Conservation (phyloP, 345 rosid genomes). For the Sapria himalayana region DNA sequence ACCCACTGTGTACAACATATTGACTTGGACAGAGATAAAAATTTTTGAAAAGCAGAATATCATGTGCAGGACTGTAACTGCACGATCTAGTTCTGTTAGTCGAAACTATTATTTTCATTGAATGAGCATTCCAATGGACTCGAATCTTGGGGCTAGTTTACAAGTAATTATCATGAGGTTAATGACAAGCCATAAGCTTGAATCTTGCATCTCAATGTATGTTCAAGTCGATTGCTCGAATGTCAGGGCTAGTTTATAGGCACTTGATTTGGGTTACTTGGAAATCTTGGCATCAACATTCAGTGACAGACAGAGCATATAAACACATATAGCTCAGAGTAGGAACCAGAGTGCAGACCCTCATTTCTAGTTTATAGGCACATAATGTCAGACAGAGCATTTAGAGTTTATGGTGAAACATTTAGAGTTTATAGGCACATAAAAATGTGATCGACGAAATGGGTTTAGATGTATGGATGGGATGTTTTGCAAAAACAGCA, state of each 20-base stretch:
- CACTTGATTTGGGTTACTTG: constrained; percentile 80
- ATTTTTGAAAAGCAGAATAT: too few relatives aligned
- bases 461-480: constrained; percentile 81
- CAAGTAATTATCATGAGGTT: constrained; percentile 83
- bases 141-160: too few relatives aligned
- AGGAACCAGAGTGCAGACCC: too few relatives aligned
- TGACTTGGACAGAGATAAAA: too few relatives aligned
- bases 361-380: too few relatives aligned
- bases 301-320: constrained; percentile 78
- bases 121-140: too few relatives aligned
- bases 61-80: too few relatives aligned
- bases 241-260: constrained; percentile 82
- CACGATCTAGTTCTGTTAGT: too few relatives aligned
- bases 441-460: constrained; percentile 81
- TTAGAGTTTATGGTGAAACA: too few relatives aligned
- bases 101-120: too few relatives aligned
- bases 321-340: constrained; percentile 65
- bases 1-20: too few relatives aligned
- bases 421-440: constrained; percentile 96
- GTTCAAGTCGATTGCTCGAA: constrained; percentile 72
- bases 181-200: constrained; percentile 69
- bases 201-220: constrained; percentile 59
- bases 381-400: too few relatives aligned
- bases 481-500: constrained; percentile 85
- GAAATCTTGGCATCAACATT: constrained; percentile 74